These are phyloP conservation scores for Spencermartinsiella ligniputridi DNA, from an alignment of 1,139 yeast species.

Conservation along the genomic window DNA sequence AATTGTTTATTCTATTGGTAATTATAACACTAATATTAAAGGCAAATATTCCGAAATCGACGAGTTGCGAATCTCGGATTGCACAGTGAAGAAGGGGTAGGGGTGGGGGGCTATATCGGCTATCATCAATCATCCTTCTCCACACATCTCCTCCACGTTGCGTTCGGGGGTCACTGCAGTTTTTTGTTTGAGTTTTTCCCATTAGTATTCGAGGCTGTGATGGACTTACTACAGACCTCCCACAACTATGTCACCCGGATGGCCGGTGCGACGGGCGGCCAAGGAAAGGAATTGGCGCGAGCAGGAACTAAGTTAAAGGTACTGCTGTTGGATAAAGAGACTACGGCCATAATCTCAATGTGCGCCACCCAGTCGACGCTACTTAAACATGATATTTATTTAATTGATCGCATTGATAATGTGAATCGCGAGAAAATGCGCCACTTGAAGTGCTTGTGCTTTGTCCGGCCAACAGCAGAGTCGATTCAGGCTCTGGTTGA, in stretches of 20 bases:
- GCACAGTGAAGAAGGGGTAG: neutral
- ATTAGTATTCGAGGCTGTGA: too few species aligned
- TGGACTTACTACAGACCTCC: slow-evolving; percentile 52
- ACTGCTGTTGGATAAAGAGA: slow-evolving; percentile 68
- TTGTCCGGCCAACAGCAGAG: slow-evolving; percentile 67
- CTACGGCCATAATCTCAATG: slow-evolving; percentile 81
- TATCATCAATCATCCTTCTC: neutral
- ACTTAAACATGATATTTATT: slow-evolving; percentile 72
- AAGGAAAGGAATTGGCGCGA: slow-evolving; percentile 18
- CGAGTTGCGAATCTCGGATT: neutral
- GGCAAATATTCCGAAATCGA: too few species aligned
- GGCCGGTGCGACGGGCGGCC: slow-evolving; percentile 31
- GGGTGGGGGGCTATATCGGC: neutral
- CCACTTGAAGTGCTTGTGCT: slow-evolving; percentile 77
- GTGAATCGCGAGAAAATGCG: slow-evolving; percentile 68
- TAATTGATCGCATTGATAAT: slow-evolving; percentile 70
- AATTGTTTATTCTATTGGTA: too few species aligned
- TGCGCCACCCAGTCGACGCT: slow-evolving; percentile 83
- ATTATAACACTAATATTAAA: too few species aligned
- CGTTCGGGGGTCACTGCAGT: too few species aligned
- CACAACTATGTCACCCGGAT: slow-evolving; percentile 48
- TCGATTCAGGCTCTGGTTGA: slow-evolving; percentile 55
- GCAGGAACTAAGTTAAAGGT: slow-evolving; percentile 54
- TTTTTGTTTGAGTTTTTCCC: too few species aligned
- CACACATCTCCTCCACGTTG: too few species aligned